A percentile compares a stretch with the other conserved stretches of the same genome.
These are phyloP conservation scores for Penicillium egyptiacum DNA, from an alignment of 495 filamentous ascomycete species.

Conservation along the genomic window DNA sequence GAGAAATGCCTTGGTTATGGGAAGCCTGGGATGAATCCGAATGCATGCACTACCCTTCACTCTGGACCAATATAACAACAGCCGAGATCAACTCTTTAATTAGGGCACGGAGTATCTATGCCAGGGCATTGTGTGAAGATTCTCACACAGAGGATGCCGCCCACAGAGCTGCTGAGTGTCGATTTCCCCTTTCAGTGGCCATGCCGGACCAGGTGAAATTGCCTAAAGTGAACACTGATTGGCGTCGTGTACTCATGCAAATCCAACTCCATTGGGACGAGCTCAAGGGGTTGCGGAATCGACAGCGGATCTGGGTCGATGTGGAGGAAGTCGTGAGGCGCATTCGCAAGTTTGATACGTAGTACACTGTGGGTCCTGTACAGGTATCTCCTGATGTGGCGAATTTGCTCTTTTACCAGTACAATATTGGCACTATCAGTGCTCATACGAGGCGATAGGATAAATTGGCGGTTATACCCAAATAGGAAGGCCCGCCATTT, in stretches of 20 bases:
- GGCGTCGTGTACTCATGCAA: conserved; percentile 24
- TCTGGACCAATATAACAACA: conserved; percentile 19
- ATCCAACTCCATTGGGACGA: conserved; percentile 19
- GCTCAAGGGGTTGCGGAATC: conserved; percentile 32
- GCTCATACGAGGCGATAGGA: too few species aligned
- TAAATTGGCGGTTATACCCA: not conserved
- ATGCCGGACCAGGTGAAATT: conserved; percentile 14
- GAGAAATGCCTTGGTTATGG: conserved; percentile 39
- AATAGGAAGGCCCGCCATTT: conserved; percentile 6
- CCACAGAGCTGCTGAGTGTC: not conserved
- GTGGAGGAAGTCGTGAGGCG: conserved; percentile 22
- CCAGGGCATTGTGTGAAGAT: not conserved
- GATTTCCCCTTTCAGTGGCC: not conserved
- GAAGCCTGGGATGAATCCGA: conserved; percentile 26
- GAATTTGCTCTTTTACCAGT: too few species aligned
- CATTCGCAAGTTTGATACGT: conserved; percentile 6
- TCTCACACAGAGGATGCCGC: not conserved
- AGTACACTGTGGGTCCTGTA: not conserved
- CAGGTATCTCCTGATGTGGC: not conserved
- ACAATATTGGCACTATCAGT: too few species aligned
- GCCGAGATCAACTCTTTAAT: conserved; percentile 9
- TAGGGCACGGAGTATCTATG: conserved; percentile 4
- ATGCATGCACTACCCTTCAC: conserved; percentile 4
- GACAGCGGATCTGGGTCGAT: conserved; percentile 32
- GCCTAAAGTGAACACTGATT: conserved; percentile 21